These are phyloP conservation scores for Hymenoscyphus occultus DNA, from an alignment of 2,329 filamentous ascomycete species.

Conservation along the genomic window DNA sequence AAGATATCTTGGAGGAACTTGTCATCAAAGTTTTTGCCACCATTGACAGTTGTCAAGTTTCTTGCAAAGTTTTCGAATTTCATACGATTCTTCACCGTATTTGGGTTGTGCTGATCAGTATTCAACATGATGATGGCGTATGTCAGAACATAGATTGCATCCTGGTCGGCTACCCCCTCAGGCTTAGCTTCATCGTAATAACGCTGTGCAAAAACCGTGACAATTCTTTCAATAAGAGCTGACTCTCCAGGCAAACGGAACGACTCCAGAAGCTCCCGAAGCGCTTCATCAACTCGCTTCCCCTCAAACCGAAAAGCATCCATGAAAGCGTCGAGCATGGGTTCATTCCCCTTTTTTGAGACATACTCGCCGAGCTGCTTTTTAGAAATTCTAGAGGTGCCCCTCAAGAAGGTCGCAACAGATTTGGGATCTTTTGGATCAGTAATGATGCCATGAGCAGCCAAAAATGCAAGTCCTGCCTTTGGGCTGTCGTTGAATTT, in stretches of 20 bases:
- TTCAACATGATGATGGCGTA: slow-evolving; percentile 98
- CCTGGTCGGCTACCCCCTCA: slow-evolving; percentile 76
- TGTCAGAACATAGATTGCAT: slow-evolving; percentile 84
- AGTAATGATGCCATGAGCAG: slow-evolving; percentile 80
- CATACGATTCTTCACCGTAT: slow-evolving; percentile 84
- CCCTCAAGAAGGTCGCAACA: slow-evolving; percentile 83
- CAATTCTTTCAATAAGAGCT: slow-evolving; percentile 86
- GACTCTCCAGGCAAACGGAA: slow-evolving; percentile 95
- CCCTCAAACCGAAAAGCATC: slow-evolving; percentile 82
- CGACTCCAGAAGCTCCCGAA: slow-evolving; percentile 81
- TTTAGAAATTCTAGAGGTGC: slow-evolving; percentile 86
- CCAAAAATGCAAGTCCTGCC: slow-evolving; percentile 79
- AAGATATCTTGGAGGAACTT: slow-evolving; percentile 86
- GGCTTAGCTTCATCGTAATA: slow-evolving; percentile 71
- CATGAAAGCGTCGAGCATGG: slow-evolving; percentile 80
- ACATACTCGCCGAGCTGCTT: slow-evolving; percentile 88
- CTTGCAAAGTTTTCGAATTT: slow-evolving; percentile 75
- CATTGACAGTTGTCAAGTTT: slow-evolving; percentile 89
- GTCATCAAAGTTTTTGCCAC: slow-evolving; percentile 75
- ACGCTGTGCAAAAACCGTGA: slow-evolving; percentile 81
- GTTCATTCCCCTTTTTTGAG: slow-evolving; percentile 85
- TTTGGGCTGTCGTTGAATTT: slow-evolving; percentile 98
- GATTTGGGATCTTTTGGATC: slow-evolving; percentile 70
- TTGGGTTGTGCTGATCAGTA: slow-evolving; percentile 94
- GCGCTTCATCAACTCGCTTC: slow-evolving; percentile 85